These are phyloP conservation scores for Orobanche coerulescens DNA, from an alignment of 257 asterid genomes.

Conservation along the genomic window DNA sequence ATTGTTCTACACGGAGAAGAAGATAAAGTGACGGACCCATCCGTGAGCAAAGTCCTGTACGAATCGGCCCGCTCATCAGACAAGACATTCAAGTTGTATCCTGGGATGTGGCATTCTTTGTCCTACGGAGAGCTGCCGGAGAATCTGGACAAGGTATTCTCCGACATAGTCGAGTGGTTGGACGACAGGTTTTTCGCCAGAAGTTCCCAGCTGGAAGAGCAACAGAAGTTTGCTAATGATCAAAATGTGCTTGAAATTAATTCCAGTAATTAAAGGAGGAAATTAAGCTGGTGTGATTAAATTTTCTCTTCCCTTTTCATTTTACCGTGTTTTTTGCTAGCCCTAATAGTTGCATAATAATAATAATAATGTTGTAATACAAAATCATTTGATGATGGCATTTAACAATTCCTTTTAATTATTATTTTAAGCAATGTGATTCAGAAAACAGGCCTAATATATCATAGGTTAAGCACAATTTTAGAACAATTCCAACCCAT, in stretches of 20 bases:
- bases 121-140: conserved; percentile 79
- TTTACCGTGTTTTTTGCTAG: too few species aligned
- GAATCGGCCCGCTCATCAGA: conserved; percentile 58
- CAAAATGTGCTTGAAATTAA: conserved; percentile 4
- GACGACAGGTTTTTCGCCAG: conserved; percentile 29
- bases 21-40: conserved; percentile 56
- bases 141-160: conserved; percentile 49
- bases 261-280: not conserved
- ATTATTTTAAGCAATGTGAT: too few species aligned
- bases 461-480: too few species aligned
- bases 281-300: not conserved
- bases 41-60: conserved; percentile 50
- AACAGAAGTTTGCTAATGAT: conserved; percentile 36
- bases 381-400: too few species aligned
- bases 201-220: conserved; percentile 29
- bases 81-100: conserved; percentile 81
- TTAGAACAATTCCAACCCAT: too few species aligned
- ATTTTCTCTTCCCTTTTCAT: not conserved
- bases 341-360: too few species aligned
- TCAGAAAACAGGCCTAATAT: too few species aligned
- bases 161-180: conserved; percentile 62
- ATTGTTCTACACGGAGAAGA: conserved; percentile 54
- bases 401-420: too few species aligned
- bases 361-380: too few species aligned
- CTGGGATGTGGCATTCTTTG: conserved; percentile 93